Evolutionary conservation across 257 asterid genomes (phyloP).

Genomic region (Nicotiana benthamiana): DNA sequence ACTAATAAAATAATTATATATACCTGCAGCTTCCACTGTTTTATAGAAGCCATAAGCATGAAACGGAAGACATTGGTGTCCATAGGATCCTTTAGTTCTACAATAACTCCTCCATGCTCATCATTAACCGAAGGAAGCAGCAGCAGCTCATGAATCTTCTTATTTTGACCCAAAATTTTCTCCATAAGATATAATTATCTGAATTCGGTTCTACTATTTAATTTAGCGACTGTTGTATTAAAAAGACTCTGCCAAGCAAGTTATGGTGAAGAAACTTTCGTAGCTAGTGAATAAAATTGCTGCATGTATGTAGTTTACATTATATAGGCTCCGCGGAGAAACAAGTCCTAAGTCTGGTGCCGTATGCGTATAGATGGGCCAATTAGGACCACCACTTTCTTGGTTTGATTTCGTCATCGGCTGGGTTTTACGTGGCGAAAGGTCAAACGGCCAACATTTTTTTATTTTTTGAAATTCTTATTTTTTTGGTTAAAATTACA

Average conservation of each 20-base stretch:
- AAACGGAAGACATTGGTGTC: slow-evolving; percentile 35
- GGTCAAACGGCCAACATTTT: too few relatives aligned
- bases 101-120: slow-evolving; percentile 56
- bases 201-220: not conserved
- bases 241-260: too few relatives aligned
- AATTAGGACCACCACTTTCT: not conserved
- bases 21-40: slow-evolving; percentile 65
- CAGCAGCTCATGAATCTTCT: slow-evolving; percentile 22
- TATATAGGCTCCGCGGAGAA: not conserved
- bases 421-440: not conserved
- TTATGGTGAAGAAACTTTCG: too few relatives aligned
- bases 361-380: not conserved
- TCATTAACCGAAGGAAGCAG: slow-evolving; percentile 50
- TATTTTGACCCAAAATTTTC: slow-evolving; percentile 19
- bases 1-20: not conserved
- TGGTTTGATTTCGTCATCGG: not conserved
- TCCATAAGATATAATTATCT: slow-evolving; percentile 22
- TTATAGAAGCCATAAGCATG: slow-evolving; percentile 41
- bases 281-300: not conserved
- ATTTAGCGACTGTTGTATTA: not conserved
- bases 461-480: too few relatives aligned
- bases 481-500: too few relatives aligned
- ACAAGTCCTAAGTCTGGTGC: not conserved
- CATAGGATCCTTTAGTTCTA: slow-evolving; percentile 50
- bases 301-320: not conserved